Conservation (phyloP, 2,329 filamentous ascomycete species). For the Hypoxylon sp. region DNA sequence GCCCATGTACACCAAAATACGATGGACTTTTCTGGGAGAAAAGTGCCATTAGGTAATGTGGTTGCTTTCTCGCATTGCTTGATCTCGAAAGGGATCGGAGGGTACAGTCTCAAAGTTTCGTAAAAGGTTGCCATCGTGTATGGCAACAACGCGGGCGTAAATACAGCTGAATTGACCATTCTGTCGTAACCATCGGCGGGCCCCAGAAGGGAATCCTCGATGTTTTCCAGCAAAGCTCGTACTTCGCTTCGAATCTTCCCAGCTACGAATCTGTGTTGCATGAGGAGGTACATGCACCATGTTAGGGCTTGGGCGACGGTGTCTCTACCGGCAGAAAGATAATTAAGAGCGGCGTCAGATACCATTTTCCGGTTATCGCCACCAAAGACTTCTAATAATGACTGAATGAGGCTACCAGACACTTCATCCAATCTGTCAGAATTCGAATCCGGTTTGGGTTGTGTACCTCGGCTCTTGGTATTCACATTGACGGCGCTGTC, state of each 20-base stretch:
- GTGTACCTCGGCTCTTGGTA: conserved; percentile 38
- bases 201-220: conserved; percentile 20
- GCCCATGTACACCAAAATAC: conserved; percentile 76
- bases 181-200: conserved; percentile 8
- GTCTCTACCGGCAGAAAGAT: conserved; percentile 75
- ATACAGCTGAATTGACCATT: conserved; percentile 53
- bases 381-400: conserved; percentile 69
- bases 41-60: conserved; percentile 73
- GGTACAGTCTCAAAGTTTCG: conserved; percentile 73
- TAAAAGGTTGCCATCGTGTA: conserved; percentile 75
- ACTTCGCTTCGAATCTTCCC: conserved; percentile 63
- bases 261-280: conserved; percentile 63
- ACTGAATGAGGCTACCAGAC: conserved; percentile 72
- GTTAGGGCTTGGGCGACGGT: conserved; percentile 76
- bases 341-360: conserved; percentile 76
- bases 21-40: conserved; percentile 67
- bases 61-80: conserved; percentile 69
- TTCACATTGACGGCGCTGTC: conserved; percentile 65
- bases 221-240: conserved; percentile 44
- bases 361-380: conserved; percentile 67
- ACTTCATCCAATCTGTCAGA: conserved; percentile 58
- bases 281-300: conserved; percentile 74
- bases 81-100: conserved; percentile 76
- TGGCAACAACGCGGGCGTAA: conserved; percentile 63
- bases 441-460: conserved; percentile 9